These are phyloP conservation scores for Sporothrix schenckii DNA, from an alignment of 2,329 filamentous ascomycete species.

Conservation along the genomic window DNA sequence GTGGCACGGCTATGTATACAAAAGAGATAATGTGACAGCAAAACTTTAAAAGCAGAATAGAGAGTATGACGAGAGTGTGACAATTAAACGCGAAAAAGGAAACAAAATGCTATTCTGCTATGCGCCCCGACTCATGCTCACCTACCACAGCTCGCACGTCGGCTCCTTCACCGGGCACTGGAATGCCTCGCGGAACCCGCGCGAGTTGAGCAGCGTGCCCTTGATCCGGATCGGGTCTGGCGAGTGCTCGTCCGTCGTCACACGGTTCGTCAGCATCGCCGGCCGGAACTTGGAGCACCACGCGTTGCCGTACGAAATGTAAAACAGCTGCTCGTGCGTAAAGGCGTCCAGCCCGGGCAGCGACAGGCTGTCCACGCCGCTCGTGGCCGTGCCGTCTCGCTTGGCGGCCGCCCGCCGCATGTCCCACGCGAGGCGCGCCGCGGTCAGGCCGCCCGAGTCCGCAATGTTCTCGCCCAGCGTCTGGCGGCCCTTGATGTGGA, in stretches of 20 bases:
- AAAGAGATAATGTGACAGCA: neutral
- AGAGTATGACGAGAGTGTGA: neutral
- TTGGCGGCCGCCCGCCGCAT: conserved; percentile 49
- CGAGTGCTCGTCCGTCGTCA: conserved; percentile 67
- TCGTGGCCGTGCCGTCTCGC: conserved; percentile 2
- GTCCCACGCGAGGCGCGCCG: conserved; percentile 68
- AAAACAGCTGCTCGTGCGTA: conserved; percentile 70
- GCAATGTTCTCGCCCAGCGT: conserved; percentile 73
- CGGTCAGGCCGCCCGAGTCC: conserved; percentile 67
- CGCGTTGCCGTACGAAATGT: conserved; percentile 64
- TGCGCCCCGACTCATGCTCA: neutral
- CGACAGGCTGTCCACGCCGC: conserved; percentile 34
- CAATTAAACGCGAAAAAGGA: neutral
- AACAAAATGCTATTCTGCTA: neutral
- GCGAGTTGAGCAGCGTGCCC: conserved; percentile 68
- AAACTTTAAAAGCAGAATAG: neutral
- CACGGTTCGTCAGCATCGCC: conserved; percentile 58
- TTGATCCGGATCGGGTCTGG: conserved; percentile 64
- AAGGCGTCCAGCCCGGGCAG: conserved; percentile 65
- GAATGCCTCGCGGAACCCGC: conserved; percentile 69
- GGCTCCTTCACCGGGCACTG: conserved; percentile 66
- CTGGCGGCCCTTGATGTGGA: conserved; percentile 64
- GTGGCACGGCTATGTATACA: conserved; percentile 5
- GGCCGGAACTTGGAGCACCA: conserved; percentile 69
- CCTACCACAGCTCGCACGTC: conserved; percentile 69